Evolutionary conservation across 345 rosid genomes (phyloP).

Genomic region (Barbarea vulgaris): DNA sequence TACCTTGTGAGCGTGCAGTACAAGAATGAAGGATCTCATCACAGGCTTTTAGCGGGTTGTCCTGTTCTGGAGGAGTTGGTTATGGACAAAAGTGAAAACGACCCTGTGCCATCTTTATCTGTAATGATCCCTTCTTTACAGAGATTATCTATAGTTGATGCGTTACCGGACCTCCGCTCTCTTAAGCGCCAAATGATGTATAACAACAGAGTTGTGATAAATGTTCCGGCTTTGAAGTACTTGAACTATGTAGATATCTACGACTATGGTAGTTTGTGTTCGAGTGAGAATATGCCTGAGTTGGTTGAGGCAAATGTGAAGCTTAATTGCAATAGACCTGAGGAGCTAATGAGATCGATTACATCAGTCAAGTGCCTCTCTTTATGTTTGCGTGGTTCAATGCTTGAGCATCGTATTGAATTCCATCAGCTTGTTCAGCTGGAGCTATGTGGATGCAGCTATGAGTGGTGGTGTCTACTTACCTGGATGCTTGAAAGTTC

Average conservation of each 20-base stretch:
- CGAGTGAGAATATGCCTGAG: constrained; percentile 12
- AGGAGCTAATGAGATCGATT: constrained; percentile 13
- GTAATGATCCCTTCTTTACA: not conserved
- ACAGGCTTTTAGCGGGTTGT: not conserved
- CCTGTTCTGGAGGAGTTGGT: constrained; percentile 9
- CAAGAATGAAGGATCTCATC: not conserved
- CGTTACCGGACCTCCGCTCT: not conserved
- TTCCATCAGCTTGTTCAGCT: constrained; percentile 17
- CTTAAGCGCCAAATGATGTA: too few species aligned
- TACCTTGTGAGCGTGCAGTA: not conserved
- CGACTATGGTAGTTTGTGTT: not conserved
- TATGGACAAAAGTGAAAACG: not conserved
- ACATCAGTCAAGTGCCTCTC: constrained; percentile 25
- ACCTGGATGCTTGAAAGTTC: constrained; percentile 16
- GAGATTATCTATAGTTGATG: not conserved
- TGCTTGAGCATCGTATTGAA: not conserved
- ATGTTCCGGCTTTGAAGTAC: constrained; percentile 1
- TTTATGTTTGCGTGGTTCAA: not conserved
- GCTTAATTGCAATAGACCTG: not conserved
- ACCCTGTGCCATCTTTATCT: not conserved
- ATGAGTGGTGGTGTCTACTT: constrained; percentile 16
- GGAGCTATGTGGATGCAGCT: not conserved
- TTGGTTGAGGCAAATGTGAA: constrained; percentile 21
- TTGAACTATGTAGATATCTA: not conserved
- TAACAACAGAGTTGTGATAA: not conserved